phyloP scores from a whole-genome alignment of 306 rosid genomes.

The Canavalia ensiformis region DNA sequence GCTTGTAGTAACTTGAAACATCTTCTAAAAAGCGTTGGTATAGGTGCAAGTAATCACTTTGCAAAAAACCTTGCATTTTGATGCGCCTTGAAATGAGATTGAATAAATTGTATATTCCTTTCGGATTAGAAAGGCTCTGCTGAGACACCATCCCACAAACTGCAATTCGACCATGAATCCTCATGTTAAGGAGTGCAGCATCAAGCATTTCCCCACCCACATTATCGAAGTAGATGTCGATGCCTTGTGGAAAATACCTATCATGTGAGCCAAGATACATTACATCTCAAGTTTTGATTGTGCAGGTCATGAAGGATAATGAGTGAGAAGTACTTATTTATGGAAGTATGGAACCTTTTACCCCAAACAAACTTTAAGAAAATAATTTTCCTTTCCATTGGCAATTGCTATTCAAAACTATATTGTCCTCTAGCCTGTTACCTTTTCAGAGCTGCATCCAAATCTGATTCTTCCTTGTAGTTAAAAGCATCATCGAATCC shows the following conservation, averaged over 20 bases:
- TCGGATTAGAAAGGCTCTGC: slow-evolving; percentile 49
- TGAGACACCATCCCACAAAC: slow-evolving; percentile 63
- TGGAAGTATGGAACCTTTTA: neutral
- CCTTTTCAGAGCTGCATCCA: slow-evolving; percentile 59
- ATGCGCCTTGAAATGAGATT: slow-evolving; percentile 47
- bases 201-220: slow-evolving; percentile 60
- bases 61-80: slow-evolving; percentile 60
- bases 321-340: neutral
- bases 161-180: slow-evolving; percentile 57
- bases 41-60: slow-evolving; percentile 55
- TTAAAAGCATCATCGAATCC: slow-evolving; percentile 64
- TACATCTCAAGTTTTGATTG: neutral
- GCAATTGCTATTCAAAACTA: neutral
- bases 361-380: neutral
- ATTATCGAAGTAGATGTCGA: slow-evolving; percentile 61
- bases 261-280: neutral
- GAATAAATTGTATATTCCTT: slow-evolving; percentile 49
- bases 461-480: slow-evolving; percentile 59
- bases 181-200: slow-evolving; percentile 62
- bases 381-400: neutral
- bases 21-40: slow-evolving; percentile 54
- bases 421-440: neutral
- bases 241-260: slow-evolving; percentile 61
- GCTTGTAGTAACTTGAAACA: slow-evolving; percentile 47
- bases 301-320: neutral